A percentile compares a stretch with the other conserved stretches of the same genome.
phyloP scores from a whole-genome alignment of 805 yeast genomes.

The Schizosaccharomyces osmophilus region DNA sequence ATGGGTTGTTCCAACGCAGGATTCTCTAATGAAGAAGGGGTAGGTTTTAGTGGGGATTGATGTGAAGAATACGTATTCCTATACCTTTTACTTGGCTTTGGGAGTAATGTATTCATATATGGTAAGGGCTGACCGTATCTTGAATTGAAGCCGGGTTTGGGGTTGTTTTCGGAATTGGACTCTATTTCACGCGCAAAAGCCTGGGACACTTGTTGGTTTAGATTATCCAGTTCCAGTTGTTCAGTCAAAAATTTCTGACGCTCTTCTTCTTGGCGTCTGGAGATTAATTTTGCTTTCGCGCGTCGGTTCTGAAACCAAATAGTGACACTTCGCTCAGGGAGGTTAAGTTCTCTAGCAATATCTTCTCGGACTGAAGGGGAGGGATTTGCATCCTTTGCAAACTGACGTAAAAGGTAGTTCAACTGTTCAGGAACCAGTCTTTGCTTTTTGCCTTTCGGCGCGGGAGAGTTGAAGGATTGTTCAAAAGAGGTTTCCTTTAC shows the following conservation, averaged over 20 bases:
- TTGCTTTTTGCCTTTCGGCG: neutral
- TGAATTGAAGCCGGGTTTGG: neutral
- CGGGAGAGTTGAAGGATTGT: neutral
- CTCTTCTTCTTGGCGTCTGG: neutral
- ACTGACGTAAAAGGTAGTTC: neutral
- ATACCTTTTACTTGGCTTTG: neutral
- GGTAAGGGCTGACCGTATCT: neutral
- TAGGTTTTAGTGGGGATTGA: no score
- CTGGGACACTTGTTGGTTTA: neutral
- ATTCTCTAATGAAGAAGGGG: no score
- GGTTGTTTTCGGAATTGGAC: neutral
- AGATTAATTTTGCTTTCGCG: neutral
- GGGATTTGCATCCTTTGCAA: neutral
- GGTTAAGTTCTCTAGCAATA: neutral
- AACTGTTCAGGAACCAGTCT: neutral
- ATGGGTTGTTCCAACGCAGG: no score
- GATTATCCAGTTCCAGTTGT: neutral
- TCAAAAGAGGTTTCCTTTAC: no score
- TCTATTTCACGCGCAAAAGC: neutral
- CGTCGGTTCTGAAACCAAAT: constrained; percentile 1
- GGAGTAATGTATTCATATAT: neutral
- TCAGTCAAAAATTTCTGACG: neutral
- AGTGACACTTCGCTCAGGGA: neutral
- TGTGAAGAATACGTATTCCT: no score
- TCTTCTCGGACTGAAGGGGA: neutral